phyloP scores from a whole-genome alignment of 1,284 basidiomycete genomes.

The Malassezia cuniculi region DNA sequence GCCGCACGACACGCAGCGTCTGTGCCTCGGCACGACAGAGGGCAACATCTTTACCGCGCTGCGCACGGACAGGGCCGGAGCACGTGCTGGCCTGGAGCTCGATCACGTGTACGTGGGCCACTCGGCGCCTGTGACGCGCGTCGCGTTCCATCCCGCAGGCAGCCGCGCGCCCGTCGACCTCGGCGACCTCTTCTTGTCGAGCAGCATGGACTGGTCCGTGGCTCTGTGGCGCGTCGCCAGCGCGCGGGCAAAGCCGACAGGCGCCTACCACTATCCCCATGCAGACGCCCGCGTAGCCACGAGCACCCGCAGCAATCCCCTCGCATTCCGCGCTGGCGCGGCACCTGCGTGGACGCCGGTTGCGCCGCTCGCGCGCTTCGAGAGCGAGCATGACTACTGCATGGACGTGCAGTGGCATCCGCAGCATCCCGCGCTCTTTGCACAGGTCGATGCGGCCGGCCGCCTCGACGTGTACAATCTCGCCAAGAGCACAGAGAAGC shows the following conservation, averaged over 20 bases:
- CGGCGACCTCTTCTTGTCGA: conserved; percentile 74
- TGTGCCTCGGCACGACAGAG: conserved; percentile 95
- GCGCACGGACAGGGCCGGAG: conserved; percentile 85
- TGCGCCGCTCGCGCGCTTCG: conserved; percentile 10
- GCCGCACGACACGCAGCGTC: conserved; percentile 82
- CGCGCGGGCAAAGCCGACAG: background rate
- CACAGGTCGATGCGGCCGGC: conserved; percentile 81
- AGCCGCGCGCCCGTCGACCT: conserved; percentile 58
- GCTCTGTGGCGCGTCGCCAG: conserved; percentile 27
- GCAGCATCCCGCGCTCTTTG: conserved; percentile 81
- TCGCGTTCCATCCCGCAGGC: conserved; percentile 71
- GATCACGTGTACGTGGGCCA: conserved; percentile 84
- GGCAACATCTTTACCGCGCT: conserved; percentile 90
- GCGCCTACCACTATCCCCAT: conserved; percentile 10
- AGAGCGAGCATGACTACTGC: conserved; percentile 54
- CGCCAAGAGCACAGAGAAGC: conserved; percentile 70
- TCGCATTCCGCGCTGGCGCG: conserved; percentile 9
- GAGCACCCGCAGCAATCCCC: conserved; percentile 11
- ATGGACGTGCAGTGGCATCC: conserved; percentile 98
- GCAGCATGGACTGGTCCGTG: conserved; percentile 38
- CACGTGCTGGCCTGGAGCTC: conserved; percentile 84
- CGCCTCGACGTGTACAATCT: conserved; percentile 94
- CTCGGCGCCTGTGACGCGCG: conserved; percentile 77
- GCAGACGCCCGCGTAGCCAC: conserved; percentile 13
- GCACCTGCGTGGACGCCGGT: conserved; percentile 6